Conservation (phyloP, 163 green algal genomes). For the Scenedesmus sp. region DNA sequence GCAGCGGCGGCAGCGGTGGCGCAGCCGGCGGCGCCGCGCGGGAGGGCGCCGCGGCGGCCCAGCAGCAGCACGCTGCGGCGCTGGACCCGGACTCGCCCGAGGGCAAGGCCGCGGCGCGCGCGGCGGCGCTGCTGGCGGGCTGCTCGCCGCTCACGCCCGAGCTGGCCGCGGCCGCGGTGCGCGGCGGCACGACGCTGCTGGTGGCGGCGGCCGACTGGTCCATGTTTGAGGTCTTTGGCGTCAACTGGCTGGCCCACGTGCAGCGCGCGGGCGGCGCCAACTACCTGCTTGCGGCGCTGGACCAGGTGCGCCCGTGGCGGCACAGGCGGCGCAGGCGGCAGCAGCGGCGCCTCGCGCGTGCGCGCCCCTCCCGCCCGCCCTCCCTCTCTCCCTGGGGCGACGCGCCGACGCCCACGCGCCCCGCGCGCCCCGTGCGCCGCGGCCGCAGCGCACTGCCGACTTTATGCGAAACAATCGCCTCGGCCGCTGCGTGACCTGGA, state of each 20-base stretch:
- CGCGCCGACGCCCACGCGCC: too few species aligned
- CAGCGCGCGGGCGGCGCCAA: constrained; percentile 23
- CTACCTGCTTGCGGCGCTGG: constrained; percentile 43
- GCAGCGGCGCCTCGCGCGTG: not conserved
- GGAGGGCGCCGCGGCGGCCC: not conserved
- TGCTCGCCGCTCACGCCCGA: constrained; percentile 22
- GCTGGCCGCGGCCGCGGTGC: constrained; percentile 11
- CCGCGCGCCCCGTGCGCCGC: too few species aligned
- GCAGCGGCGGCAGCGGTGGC: not conserved
- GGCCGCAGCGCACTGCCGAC: constrained; percentile 29
- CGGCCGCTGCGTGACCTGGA: constrained; percentile 37
- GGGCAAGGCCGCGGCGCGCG: not conserved
- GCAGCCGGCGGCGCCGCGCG: not conserved
- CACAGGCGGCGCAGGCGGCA: not conserved
- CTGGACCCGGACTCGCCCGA: constrained; percentile 14
- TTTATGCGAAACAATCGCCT: constrained; percentile 34
- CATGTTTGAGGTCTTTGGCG: constrained; percentile 44
- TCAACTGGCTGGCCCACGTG: constrained; percentile 41
- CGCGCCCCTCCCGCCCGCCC: not conserved
- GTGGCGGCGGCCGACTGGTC: constrained; percentile 36
- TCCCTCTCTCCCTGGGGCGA: not conserved
- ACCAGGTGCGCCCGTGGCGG: constrained; percentile 29
- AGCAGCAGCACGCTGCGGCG: not conserved
- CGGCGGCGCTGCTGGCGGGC: constrained; percentile 1
- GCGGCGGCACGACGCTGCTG: constrained; percentile 16